Evolutionary conservation across 805 yeast species (phyloP).

Genomic region (Sugiyamaella valdiviana): DNA sequence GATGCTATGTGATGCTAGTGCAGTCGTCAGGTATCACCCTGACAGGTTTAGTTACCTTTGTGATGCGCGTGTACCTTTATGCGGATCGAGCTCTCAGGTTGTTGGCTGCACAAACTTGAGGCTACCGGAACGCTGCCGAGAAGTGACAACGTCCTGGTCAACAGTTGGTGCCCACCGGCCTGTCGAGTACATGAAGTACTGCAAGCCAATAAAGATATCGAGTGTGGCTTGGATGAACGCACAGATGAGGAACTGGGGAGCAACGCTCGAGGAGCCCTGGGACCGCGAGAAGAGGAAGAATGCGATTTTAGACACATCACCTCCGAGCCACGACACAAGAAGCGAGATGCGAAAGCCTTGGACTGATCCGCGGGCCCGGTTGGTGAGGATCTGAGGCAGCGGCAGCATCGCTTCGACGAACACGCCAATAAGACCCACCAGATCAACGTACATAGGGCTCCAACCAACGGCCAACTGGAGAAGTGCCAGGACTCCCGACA

Average conservation of each 20-base stretch:
- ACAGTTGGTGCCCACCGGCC: conserved; percentile 17
- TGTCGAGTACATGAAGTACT: conserved; percentile 23
- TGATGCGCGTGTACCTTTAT: no score
- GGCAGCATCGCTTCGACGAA: conserved; percentile 42
- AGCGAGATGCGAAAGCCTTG: conserved; percentile 75
- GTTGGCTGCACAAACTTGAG: conserved; percentile 9
- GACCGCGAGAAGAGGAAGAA: conserved; percentile 16
- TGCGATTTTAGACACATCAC: conserved; percentile 62
- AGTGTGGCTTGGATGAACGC: conserved; percentile 21
- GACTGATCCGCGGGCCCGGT: conserved; percentile 68
- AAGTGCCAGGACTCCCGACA: conserved; percentile 37
- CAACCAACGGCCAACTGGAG: conserved; percentile 38
- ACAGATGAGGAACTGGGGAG: conserved; percentile 26
- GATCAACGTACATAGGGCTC: conserved; percentile 38
- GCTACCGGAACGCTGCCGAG: conserved; percentile 21
- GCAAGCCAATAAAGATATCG: conserved; percentile 24
- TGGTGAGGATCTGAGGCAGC: conserved; percentile 57
- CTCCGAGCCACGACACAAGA: conserved; percentile 79
- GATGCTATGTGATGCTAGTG: no score
- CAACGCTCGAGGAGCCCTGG: conserved; percentile 12
- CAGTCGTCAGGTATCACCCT: no score
- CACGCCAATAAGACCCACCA: conserved; percentile 58
- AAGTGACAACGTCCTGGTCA: conserved; percentile 9
- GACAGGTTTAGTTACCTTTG: no score
- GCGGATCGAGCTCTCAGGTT: neutral